Percentiles rank a stretch among this genome's conserved stretches.
Conservation (phyloP, 106 monocot genomes). For the Apostasia ramifera region DNA sequence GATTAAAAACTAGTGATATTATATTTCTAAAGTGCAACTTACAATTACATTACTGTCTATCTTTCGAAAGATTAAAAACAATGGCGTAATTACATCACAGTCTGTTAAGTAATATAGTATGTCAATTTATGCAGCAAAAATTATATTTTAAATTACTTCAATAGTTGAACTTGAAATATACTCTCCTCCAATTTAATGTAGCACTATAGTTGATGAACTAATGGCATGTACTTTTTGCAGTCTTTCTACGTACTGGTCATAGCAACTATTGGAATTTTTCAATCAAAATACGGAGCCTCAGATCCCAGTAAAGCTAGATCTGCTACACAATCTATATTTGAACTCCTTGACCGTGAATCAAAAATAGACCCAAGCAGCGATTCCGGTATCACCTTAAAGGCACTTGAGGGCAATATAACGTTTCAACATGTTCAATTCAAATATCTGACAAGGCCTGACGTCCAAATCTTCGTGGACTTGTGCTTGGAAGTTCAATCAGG, state of each 20-base stretch:
- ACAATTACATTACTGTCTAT: no score
- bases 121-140: no score
- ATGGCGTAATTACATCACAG: no score
- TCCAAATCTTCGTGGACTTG: conserved; percentile 3
- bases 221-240: not conserved
- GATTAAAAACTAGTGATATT: no score
- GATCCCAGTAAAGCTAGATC: conserved; percentile 6
- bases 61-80: no score
- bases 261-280: conserved; percentile 6
- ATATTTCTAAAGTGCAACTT: no score
- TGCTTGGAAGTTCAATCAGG: conserved; percentile 7
- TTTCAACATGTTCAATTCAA: conserved; percentile 4
- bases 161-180: no score
- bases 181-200: no score
- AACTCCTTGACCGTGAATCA: not conserved
- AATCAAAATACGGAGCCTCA: conserved; percentile 1
- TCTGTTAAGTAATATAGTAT: no score
- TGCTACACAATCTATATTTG: conserved; percentile 5
- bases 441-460: conserved; percentile 5
- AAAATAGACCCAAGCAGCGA: conserved; percentile 3
- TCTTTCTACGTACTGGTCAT: conserved; percentile 3
- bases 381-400: not conserved
- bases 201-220: no score
- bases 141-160: no score
- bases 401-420: not conserved